Base-by-base conservation (phyloP, 2,329 filamentous ascomycete species). In the Penicillium sp. region DNA sequence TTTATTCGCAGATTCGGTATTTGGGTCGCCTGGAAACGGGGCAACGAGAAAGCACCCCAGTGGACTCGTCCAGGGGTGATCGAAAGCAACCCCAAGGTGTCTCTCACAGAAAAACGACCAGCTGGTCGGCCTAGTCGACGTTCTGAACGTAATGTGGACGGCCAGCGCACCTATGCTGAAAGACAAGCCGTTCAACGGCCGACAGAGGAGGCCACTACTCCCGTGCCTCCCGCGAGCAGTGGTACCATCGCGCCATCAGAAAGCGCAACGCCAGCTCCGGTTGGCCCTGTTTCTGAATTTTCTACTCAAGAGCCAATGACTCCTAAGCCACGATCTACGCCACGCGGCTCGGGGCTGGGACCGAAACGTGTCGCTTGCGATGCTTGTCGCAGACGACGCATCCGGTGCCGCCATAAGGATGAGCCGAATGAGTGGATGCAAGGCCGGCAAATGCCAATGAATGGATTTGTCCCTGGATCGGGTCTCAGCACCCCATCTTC, bases 11-110 rank as follows among this genome's bases (percentile, higher is more conserved):
- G 74, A 16, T 88, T 89, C 62, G 86, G 84, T 5, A 77, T 87
- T 55, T 89, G 86, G 86, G 81, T 84, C 56, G 84, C 86, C 3
- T 88, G 86, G 86, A 88, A 89, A 69, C 81, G 83, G 54, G 86
- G 86, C 11, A 87, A 87, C 65, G 84, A 87, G 61, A 76, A 76
- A 55, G 82, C 86, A 48, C 84, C 85, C 29, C 76, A 81, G 45
- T 89, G 86, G 86, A 85, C 85, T 42, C 78, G 83, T 54, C 82
- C 82, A 2, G 83, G 86, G 62, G 79, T 79, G 46, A 76, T 81
- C 16, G 76, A 84, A 45, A 79, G 80, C 46, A 82, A 78, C 64
- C 67, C 72, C 39, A 78, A 78, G 57, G 75, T 81, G 53, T 80
- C 78, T 49, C 74, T 78, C 37, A 68, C 71, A 13, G 80, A 82